A percentile compares a stretch with the other conserved stretches of the same genome.
Conservation (phyloP, 805 yeast species). For the Candida bentonensis region DNA sequence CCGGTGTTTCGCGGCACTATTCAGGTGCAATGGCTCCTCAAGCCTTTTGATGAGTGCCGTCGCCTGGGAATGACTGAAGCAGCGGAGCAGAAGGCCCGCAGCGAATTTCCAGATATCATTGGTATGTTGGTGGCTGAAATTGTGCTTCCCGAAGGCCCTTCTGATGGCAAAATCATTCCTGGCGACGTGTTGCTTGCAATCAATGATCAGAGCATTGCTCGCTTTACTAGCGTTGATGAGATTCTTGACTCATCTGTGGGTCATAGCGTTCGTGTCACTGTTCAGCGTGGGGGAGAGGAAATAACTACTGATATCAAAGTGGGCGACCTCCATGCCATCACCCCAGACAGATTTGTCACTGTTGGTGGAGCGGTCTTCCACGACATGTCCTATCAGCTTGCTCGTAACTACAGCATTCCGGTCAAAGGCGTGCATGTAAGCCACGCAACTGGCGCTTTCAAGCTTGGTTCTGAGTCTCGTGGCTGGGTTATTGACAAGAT, state of each 20-base stretch:
- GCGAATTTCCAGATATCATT: conserved; percentile 53
- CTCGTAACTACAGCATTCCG: conserved; percentile 71
- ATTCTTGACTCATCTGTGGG: conserved; percentile 64
- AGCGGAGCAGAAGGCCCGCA: conserved; percentile 57
- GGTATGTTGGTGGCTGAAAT: conserved; percentile 77
- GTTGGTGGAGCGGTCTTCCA: conserved; percentile 83
- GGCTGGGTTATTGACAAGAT: conserved; percentile 77
- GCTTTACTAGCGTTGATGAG: conserved; percentile 72
- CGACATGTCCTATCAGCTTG: conserved; percentile 76
- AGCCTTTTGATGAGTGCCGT: conserved; percentile 83
- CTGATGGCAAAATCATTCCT: conserved; percentile 55
- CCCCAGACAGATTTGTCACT: conserved; percentile 69
- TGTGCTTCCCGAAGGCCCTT: conserved; percentile 76
- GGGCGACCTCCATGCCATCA: conserved; percentile 65
- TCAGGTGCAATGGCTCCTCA: conserved; percentile 77
- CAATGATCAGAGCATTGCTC: conserved; percentile 46
- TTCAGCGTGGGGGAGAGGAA: conserved; percentile 66
- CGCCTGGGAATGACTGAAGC: conserved; percentile 69
- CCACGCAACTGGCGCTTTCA: conserved; percentile 64
- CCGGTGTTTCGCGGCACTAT: conserved; percentile 81
- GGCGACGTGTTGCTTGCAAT: conserved; percentile 75
- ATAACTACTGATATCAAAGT: conserved; percentile 38
- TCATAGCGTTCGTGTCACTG: conserved; percentile 34
- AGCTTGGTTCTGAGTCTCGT: conserved; percentile 31
- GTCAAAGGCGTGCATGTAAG: conserved; percentile 73